Conservation (phyloP, 139 green algal genomes). For the Chlorella sorokiniana region DNA sequence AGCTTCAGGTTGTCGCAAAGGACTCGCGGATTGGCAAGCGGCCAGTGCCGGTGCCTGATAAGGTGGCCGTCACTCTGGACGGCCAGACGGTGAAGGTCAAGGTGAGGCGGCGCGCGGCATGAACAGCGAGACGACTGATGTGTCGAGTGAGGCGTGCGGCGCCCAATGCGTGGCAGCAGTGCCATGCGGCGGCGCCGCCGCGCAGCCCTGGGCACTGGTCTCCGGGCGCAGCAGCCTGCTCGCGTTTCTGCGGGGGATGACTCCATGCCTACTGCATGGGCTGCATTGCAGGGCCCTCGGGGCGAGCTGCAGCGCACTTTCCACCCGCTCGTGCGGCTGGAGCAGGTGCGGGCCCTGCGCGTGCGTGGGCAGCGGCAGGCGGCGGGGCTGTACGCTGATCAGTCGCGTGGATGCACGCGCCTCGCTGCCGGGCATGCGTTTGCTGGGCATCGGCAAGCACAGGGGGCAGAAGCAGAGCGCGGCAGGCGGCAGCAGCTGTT, state of each 20-base stretch:
- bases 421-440: neutral
- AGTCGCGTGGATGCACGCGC: neutral
- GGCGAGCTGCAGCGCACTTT: constrained; percentile 79
- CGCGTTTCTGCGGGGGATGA: no score
- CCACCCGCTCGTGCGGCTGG: constrained; percentile 62
- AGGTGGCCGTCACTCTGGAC: constrained; percentile 80
- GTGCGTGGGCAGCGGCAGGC: neutral
- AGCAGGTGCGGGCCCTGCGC: constrained; percentile 48
- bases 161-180: constrained; percentile 61
- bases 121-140: neutral
- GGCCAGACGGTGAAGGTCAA: constrained; percentile 79
- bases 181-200: constrained; percentile 82
- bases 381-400: neutral
- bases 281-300: constrained; percentile 87
- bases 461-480: neutral
- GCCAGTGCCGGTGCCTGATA: constrained; percentile 79
- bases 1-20: constrained; percentile 44
- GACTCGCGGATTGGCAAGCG: constrained; percentile 91
- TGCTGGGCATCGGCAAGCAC: neutral
- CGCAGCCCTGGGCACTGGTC: no score
- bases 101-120: constrained; percentile 55
- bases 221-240: neutral
- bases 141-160: constrained; percentile 64
- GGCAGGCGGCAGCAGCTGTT: no score
- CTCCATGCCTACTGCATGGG: neutral